Evolutionary conservation across 768 basidiomycete species (phyloP).

Genomic region (Tylopilus cervinicoccineus): DNA sequence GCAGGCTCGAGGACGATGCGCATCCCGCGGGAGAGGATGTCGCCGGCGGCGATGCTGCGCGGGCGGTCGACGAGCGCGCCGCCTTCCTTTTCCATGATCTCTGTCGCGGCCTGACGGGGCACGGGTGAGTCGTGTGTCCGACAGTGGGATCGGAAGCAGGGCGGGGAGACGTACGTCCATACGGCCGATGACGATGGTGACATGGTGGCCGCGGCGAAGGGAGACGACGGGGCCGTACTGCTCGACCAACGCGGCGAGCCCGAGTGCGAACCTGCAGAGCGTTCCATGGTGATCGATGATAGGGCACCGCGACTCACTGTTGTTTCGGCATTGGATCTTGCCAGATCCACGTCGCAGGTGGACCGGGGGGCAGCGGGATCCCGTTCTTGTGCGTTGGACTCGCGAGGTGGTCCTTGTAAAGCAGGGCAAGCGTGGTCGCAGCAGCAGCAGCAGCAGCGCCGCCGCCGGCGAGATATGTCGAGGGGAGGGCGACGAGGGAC

Average conservation of each 20-base stretch:
- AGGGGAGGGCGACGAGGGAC: not conserved
- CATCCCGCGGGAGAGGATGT: slow-evolving; percentile 54
- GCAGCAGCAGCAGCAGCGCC: not conserved
- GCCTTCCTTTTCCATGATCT: slow-evolving; percentile 61
- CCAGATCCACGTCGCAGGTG: slow-evolving; percentile 2
- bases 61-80: slow-evolving; percentile 48
- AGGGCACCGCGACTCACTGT: not conserved
- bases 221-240: slow-evolving; percentile 55
- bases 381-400: not conserved
- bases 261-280: slow-evolving; percentile 1
- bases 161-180: slow-evolving; percentile 9
- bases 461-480: not conserved
- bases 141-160: no score
- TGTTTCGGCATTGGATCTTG: not conserved
- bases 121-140: not conserved
- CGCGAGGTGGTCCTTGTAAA: not conserved
- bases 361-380: not conserved
- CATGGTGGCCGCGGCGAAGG: slow-evolving; percentile 40
- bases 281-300: no score
- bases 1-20: slow-evolving; percentile 44
- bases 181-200: slow-evolving; percentile 15
- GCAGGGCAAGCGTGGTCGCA: not conserved
- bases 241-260: slow-evolving; percentile 48
- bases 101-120: slow-evolving; percentile 43
- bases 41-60: slow-evolving; percentile 44